A percentile compares a stretch with the other conserved stretches of the same genome.
Conservation (phyloP, 352 stramenopile genomes). For the Globisporangium iwayamae region DNA sequence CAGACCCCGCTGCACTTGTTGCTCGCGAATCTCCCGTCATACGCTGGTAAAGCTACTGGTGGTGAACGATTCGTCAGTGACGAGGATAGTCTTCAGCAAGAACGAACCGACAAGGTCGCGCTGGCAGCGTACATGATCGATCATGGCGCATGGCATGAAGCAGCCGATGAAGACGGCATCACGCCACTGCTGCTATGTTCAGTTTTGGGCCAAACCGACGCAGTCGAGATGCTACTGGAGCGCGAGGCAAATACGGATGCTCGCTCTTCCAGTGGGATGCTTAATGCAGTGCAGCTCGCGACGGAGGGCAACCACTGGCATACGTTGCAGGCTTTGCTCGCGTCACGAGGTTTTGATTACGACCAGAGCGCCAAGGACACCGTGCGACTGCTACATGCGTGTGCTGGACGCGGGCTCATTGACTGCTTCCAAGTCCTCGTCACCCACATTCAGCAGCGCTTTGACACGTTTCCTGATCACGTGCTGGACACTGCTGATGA, state of each 20-base stretch:
- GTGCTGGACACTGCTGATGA: constrained; percentile 50
- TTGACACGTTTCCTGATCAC: constrained; percentile 17
- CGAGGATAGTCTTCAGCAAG: constrained; percentile 13
- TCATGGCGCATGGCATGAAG: constrained; percentile 80
- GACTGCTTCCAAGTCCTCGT: constrained; percentile 53
- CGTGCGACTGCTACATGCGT: constrained; percentile 55
- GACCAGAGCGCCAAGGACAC: constrained; percentile 34
- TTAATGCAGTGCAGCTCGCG: constrained; percentile 54
- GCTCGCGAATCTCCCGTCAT: constrained; percentile 47
- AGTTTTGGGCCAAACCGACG: constrained; percentile 54
- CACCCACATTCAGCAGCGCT: constrained; percentile 36
- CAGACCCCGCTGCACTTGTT: constrained; percentile 76
- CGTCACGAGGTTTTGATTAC: constrained; percentile 45
- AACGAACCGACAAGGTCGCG: constrained; percentile 38
- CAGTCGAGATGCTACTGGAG: constrained; percentile 67
- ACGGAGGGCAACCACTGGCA: constrained; percentile 57
- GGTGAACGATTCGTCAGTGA: background rate
- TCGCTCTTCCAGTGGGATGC: constrained; percentile 22
- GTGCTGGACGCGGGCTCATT: constrained; percentile 49
- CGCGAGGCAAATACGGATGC: constrained; percentile 54
- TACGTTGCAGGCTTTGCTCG: constrained; percentile 48
- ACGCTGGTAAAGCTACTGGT: background rate
- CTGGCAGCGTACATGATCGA: constrained; percentile 83
- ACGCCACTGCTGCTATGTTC: constrained; percentile 63
- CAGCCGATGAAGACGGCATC: constrained; percentile 50